These are phyloP conservation scores for Gomphus bonarii DNA, from an alignment of 1,284 basidiomycete genomes.

Conservation along the genomic window DNA sequence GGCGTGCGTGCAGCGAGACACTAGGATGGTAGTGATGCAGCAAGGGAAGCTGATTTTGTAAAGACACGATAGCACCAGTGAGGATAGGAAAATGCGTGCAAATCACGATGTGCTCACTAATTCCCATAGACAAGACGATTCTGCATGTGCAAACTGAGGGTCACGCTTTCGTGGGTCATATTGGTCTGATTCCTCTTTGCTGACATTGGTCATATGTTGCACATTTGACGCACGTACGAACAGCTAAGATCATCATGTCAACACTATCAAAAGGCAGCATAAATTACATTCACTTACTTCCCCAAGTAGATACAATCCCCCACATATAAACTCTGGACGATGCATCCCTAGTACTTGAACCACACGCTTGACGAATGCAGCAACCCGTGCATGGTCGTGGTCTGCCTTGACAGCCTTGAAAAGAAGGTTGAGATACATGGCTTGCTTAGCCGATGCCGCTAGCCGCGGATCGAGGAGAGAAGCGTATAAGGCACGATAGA, in stretches of 20 bases:
- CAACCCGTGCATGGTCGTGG: constrained; percentile 44
- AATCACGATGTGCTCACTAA: constrained; percentile 41
- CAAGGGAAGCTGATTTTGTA: constrained; percentile 56
- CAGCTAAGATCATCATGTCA: constrained; percentile 36
- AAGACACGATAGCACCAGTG: not conserved
- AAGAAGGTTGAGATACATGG: constrained; percentile 93
- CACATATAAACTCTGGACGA: constrained; percentile 84
- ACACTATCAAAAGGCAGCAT: not conserved
- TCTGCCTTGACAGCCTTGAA: constrained; percentile 91
- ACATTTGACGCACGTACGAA: constrained; percentile 69
- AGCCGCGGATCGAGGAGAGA: constrained; percentile 83
- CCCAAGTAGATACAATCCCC: constrained; percentile 69
- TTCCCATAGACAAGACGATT: constrained; percentile 81
- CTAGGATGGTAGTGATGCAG: constrained; percentile 88
- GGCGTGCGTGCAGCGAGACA: constrained; percentile 76
- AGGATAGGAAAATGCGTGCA: not conserved
- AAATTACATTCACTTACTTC: constrained; percentile 39
- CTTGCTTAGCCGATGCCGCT: constrained; percentile 74
- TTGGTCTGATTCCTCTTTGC: constrained; percentile 22
- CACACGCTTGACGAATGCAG: constrained; percentile 81
- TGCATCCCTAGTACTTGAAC: constrained; percentile 74
- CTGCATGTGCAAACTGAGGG: constrained; percentile 81
- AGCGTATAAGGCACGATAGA: constrained; percentile 86
- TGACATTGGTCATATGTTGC: constrained; percentile 48
- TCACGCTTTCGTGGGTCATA: constrained; percentile 91